These are phyloP conservation scores for Ophiocordyceps camponoti-rufipedis DNA, from an alignment of 2,329 filamentous ascomycete genomes.

Conservation along the genomic window DNA sequence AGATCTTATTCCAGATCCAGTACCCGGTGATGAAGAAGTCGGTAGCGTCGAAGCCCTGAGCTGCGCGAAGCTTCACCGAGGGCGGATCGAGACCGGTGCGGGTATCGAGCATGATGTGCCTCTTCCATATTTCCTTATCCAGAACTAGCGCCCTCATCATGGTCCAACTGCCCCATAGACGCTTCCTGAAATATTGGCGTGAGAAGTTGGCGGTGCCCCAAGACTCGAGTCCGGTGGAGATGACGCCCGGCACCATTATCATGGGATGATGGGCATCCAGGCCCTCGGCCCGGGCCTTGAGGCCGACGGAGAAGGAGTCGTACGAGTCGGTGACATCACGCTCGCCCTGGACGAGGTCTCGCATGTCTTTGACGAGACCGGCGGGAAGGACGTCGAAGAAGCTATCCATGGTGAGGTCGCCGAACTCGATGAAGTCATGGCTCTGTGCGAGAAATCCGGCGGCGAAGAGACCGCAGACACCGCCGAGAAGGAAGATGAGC, in stretches of 20 bases:
- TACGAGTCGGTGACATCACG: conserved; percentile 69
- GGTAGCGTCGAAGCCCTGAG: conserved; percentile 92
- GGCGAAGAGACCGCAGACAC: conserved; percentile 73
- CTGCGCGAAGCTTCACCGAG: conserved; percentile 73
- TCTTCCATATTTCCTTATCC: conserved; percentile 90
- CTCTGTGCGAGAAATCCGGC: conserved; percentile 80
- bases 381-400: conserved; percentile 78
- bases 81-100: conserved; percentile 80
- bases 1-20: conserved; percentile 99
- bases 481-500: conserved; percentile 74
- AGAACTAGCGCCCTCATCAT: conserved; percentile 94
- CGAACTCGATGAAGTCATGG: conserved; percentile 66
- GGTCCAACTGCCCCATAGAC: conserved; percentile 94
- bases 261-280: conserved; percentile 70
- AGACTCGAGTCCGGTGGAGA: conserved; percentile 89
- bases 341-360: conserved; percentile 72
- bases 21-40: conserved; percentile 88
- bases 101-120: conserved; percentile 92
- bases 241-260: conserved; percentile 95
- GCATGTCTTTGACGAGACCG: conserved; percentile 69
- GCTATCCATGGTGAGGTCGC: conserved; percentile 66
- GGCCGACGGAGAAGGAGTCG: conserved; percentile 82
- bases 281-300: conserved; percentile 67
- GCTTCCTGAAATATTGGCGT: conserved; percentile 79
- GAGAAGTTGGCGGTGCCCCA: conserved; percentile 84